Base-by-base conservation (phyloP, 2,329 filamentous ascomycete genomes). In the Curvularia verruculosa region DNA sequence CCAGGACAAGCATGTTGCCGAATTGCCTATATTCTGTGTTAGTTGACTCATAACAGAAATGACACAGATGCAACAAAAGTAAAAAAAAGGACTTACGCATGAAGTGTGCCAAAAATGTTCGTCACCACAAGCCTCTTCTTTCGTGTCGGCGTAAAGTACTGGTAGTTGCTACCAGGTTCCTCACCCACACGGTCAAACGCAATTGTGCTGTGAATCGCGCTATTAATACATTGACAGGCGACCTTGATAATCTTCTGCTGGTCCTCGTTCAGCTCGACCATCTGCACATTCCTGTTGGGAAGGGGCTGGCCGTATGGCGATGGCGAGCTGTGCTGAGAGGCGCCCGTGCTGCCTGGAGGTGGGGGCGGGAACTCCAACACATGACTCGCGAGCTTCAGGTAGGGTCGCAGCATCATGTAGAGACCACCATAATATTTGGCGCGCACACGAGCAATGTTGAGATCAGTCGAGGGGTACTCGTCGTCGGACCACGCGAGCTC, bases 371-470 rank as follows among this genome's bases (percentile, higher is more conserved):
- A 66, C 49, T 76, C 71, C 61, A 80, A 78, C 50, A 80, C 78
- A 60, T 87, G 83, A 2, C 88, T 79, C 2, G 83, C 84, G 53
- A 85, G 82, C 64, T 85, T 84, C 19, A 89, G 76, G 58, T 94
- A 92, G 0, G 91, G 91, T 23, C 95, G 86, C 73, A 95, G 90
- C 24, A 94, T 93, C 71, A 98, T 93, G 60, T 96, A 92, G 63
- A 89, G 86, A 0, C 92, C 93, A 19, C 95, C 95, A 82, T 94
- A 98, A 76, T 95, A 98, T 75, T 99, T 98, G 13, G 91, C 95
- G 40, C 94, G 88, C 59, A 98, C 82, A 21, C 95, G 86, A 29
- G 94, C 94, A 12, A 86, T 82, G 15, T 97, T 86, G 58, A 98
- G 92, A 47, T 96, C 87, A 0, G 71, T 75, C 0, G 92, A 85